phyloP scores from a whole-genome alignment of 805 yeast genomes.

The Schizosaccharomyces cryophilus region DNA sequence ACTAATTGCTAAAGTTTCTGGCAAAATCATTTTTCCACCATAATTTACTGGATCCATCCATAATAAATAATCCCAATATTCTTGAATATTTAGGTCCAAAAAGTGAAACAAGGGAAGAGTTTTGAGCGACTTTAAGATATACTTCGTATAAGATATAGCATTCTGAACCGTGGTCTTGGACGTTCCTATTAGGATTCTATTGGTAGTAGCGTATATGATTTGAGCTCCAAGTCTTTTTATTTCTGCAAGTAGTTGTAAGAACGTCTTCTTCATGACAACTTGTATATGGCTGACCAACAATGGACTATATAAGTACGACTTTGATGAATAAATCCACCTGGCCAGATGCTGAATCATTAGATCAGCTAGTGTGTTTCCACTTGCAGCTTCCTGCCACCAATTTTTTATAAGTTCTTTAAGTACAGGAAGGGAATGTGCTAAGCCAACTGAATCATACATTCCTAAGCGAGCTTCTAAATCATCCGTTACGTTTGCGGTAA shows the following conservation, averaged over 20 bases:
- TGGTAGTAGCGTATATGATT: slow-evolving; percentile 58
- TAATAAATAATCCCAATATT: slow-evolving; percentile 75
- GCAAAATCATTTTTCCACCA: slow-evolving; percentile 34
- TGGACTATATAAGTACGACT: slow-evolving; percentile 52
- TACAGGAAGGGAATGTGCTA: slow-evolving; percentile 39
- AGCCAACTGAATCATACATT: slow-evolving; percentile 4
- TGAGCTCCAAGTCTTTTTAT: slow-evolving; percentile 56
- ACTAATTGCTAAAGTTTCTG: slow-evolving; percentile 10
- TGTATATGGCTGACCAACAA: slow-evolving; percentile 68
- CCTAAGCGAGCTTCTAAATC: slow-evolving; percentile 4
- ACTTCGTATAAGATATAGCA: slow-evolving; percentile 77
- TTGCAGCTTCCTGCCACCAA: slow-evolving; percentile 85
- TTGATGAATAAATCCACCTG: slow-evolving; percentile 62
- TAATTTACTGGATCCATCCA: slow-evolving; percentile 89
- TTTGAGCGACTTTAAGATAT: slow-evolving; percentile 51
- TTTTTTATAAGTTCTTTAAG: slow-evolving; percentile 51
- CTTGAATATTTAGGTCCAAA: slow-evolving; percentile 45
- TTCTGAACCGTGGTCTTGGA: slow-evolving; percentile 56
- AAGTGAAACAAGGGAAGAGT: slow-evolving; percentile 62
- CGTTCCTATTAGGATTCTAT: slow-evolving; percentile 48
- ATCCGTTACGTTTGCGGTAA: slow-evolving; percentile 6
- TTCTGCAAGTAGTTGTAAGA: slow-evolving; percentile 58
- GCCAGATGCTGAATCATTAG: slow-evolving; percentile 58
- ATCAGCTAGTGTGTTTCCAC: slow-evolving; percentile 48
- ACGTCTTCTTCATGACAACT: slow-evolving; percentile 58